phyloP scores from a whole-genome alignment of 371 early-diverging fungal genomes.

The Actinomucor elegans region DNA sequence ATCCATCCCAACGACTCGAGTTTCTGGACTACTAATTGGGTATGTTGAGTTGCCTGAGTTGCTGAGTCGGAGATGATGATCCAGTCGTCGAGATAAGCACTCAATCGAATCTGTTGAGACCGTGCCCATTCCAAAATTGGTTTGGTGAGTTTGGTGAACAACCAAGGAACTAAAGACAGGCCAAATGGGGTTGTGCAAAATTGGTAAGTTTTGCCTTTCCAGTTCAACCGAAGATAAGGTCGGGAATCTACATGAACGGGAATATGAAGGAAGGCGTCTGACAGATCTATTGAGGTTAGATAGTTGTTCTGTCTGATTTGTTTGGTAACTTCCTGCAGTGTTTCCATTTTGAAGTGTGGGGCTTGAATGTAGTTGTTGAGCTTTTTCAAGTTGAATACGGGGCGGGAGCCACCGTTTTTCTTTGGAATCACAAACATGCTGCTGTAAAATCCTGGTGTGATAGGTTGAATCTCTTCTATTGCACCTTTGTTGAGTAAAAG shows the following conservation, averaged over 20 bases:
- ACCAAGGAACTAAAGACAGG: constrained; percentile 26
- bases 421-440: too few species aligned
- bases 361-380: constrained; percentile 20
- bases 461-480: constrained; percentile 2
- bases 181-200: constrained; percentile 35
- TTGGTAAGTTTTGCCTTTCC: constrained; percentile 16
- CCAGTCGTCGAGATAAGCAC: constrained; percentile 33
- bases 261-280: constrained; percentile 18
- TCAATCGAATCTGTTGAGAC: constrained; percentile 15
- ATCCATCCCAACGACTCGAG: constrained; percentile 23
- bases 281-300: constrained; percentile 13
- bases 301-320: constrained; percentile 15
- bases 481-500: constrained; percentile 7
- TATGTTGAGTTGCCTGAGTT: constrained; percentile 9
- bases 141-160: constrained; percentile 30
- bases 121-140: constrained; percentile 31
- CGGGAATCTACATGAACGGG: constrained; percentile 19
- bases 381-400: too few species aligned
- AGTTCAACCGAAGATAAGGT: constrained; percentile 14
- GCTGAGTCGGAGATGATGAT: too few species aligned
- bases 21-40: constrained; percentile 16
- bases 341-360: constrained; percentile 36
- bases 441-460: constrained; percentile 13
- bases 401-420: constrained; percentile 15
- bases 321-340: constrained; percentile 15